Percentiles rank a stretch among this genome's conserved stretches.
These are phyloP conservation scores for Leishmania braziliensis DNA, from an alignment of 208 protist genomes.

Conservation along the genomic window DNA sequence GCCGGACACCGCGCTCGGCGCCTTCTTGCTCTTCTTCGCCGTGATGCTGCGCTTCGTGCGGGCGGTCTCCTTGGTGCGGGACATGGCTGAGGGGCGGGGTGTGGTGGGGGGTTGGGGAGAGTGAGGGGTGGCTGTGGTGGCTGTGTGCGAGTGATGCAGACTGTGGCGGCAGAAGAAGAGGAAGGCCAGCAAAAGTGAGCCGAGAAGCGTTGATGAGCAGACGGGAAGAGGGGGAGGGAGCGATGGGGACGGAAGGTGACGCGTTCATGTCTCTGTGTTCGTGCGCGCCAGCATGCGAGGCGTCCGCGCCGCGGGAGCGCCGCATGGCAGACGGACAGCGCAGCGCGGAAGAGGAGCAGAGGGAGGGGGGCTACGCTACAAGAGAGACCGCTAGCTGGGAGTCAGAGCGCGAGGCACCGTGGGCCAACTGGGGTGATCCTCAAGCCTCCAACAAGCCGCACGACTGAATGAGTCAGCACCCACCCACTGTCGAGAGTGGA, in stretches of 20 bases:
- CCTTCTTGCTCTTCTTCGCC: too few relatives aligned
- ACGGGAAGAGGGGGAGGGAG: neutral
- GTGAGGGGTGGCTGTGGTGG: too few relatives aligned
- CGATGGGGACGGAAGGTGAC: neutral
- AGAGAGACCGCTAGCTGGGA: neutral
- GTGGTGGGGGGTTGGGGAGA: too few relatives aligned
- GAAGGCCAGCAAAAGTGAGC: neutral
- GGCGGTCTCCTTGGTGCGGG: too few relatives aligned
- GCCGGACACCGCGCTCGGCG: too few relatives aligned
- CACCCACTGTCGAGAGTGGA: neutral
- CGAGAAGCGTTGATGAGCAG: neutral
- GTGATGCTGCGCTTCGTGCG: too few relatives aligned
- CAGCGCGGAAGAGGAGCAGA: neutral
- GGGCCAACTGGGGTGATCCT: neutral
- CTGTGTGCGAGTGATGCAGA: too few relatives aligned
- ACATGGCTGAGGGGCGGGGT: too few relatives aligned
- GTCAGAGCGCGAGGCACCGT: neutral
- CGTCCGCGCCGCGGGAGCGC: neutral
- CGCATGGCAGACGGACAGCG: neutral
- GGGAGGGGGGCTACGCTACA: neutral
- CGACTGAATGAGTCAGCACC: neutral
- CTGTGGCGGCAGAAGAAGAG: too few relatives aligned
- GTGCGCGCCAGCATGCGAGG: neutral
- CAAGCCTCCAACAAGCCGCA: neutral
- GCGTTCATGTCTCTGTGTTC: neutral